phyloP scores from a whole-genome alignment of 2,329 filamentous ascomycete species.

The Seiridium cupressi region DNA sequence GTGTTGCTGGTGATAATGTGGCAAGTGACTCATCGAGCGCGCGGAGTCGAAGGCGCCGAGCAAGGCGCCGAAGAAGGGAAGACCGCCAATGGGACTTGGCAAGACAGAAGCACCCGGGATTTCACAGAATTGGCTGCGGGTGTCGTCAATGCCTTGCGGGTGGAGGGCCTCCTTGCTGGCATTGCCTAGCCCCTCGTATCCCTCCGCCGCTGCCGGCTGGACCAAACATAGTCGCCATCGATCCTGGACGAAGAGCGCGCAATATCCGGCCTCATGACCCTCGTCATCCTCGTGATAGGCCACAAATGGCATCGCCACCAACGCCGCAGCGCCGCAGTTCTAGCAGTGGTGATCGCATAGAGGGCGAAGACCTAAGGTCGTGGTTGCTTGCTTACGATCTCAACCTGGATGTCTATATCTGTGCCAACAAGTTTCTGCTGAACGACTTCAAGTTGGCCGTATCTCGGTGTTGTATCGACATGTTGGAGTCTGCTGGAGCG shows the following conservation, averaged over 20 bases:
- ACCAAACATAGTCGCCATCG: slow-evolving; percentile 9
- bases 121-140: slow-evolving; percentile 42
- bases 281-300: not conserved
- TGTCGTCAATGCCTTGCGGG: slow-evolving; percentile 38
- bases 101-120: slow-evolving; percentile 41
- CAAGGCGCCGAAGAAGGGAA: slow-evolving; percentile 31
- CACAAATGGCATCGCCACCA: not conserved
- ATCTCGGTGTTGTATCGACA: slow-evolving; percentile 41
- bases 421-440: slow-evolving; percentile 46
- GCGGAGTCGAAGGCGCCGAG: slow-evolving; percentile 29
- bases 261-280: not conserved
- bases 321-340: not conserved
- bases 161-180: slow-evolving; percentile 38
- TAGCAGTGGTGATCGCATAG: slow-evolving; percentile 32
- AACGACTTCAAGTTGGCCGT: slow-evolving; percentile 42
- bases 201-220: slow-evolving; percentile 19
- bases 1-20: slow-evolving; percentile 14
- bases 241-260: not conserved
- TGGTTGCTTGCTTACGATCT: slow-evolving; percentile 47
- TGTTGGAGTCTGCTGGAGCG: slow-evolving; percentile 41
- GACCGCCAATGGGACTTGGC: slow-evolving; percentile 34
- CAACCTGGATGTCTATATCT: slow-evolving; percentile 48
- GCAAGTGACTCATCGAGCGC: slow-evolving; percentile 33
- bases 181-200: slow-evolving; percentile 33
- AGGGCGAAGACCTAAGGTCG: slow-evolving; percentile 42